These are phyloP conservation scores for Fusarium stilboides DNA, from an alignment of 2,329 filamentous ascomycete species.

Conservation along the genomic window DNA sequence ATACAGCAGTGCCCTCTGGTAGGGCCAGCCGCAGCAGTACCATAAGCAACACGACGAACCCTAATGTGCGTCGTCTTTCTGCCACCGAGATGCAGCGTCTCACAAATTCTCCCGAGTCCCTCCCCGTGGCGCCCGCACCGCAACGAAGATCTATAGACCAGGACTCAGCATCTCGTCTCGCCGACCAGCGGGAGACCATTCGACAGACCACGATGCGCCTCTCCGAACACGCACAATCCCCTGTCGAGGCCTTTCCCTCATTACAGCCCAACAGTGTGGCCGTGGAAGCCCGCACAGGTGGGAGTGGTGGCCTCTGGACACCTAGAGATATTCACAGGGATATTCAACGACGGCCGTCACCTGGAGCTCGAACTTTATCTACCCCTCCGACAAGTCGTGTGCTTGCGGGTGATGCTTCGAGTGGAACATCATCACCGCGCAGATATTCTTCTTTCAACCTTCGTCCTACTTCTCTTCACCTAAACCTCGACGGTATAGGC, in stretches of 20 bases:
- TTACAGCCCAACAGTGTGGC: conserved; percentile 47
- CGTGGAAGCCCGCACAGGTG: conserved; percentile 44
- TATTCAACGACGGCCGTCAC: conserved; percentile 53
- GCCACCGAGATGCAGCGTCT: conserved; percentile 72
- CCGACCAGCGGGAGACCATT: conserved; percentile 52
- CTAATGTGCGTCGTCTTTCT: conserved; percentile 68
- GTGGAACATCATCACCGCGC: conserved; percentile 56
- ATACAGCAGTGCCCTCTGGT: conserved; percentile 33
- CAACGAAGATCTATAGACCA: conserved; percentile 57
- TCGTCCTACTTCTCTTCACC: conserved; percentile 62
- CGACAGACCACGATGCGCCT: conserved; percentile 52
- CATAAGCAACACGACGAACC: conserved; percentile 52
- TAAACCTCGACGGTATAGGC: conserved; percentile 55
- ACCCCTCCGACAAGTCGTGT: conserved; percentile 66
- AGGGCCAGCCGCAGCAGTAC: conserved; percentile 52
- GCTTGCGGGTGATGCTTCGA: conserved; percentile 50
- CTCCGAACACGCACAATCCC: conserved; percentile 37
- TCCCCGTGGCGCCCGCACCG: conserved; percentile 66
- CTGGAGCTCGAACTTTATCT: conserved; percentile 62
- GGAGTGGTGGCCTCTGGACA: conserved; percentile 29
- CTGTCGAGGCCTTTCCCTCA: conserved; percentile 19
- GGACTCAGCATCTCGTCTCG: conserved; percentile 53
- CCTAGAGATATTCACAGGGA: conserved; percentile 37
- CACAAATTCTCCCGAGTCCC: conserved; percentile 69
- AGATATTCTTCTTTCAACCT: conserved; percentile 68